These are phyloP conservation scores for Murraya koenigii DNA, from an alignment of 345 rosid species.

Conservation along the genomic window DNA sequence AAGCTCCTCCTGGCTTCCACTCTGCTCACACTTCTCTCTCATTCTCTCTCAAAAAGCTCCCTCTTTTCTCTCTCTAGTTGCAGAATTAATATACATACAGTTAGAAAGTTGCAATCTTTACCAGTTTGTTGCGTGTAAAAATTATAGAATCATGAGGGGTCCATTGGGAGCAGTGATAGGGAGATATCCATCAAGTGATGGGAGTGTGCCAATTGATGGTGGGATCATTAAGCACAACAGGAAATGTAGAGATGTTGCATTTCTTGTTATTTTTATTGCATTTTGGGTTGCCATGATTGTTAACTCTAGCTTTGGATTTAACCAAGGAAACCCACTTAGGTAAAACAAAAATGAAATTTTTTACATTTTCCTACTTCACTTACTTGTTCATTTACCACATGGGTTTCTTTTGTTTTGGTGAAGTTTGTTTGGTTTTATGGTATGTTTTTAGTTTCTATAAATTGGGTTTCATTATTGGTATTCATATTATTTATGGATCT, in stretches of 20 bases:
- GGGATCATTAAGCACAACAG: constrained; percentile 92
- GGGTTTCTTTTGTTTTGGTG: constrained; percentile 5
- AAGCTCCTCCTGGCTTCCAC: constrained; percentile 17
- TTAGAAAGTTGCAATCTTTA: not conserved
- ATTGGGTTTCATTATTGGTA: not conserved
- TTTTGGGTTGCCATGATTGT: constrained; percentile 99
- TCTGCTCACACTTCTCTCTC: constrained; percentile 13
- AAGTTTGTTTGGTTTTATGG: constrained; percentile 8
- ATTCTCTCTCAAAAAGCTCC: not conserved
- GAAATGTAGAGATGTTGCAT: constrained; percentile 85
- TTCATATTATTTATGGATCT: not conserved
- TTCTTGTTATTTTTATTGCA: constrained; percentile 76
- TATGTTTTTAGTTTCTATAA: constrained; percentile 1
- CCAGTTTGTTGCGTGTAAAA: not conserved
- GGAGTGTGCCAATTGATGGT: constrained; percentile 68
- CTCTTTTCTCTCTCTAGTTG: not conserved
- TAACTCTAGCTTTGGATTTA: constrained; percentile 97
- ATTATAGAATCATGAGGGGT: constrained; percentile 43
- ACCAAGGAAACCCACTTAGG: constrained; percentile 89
- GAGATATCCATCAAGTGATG: constrained; percentile 94
- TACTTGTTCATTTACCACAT: not conserved
- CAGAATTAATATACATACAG: not conserved
- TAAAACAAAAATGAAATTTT: constrained; percentile 8
- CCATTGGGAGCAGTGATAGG: constrained; percentile 88
- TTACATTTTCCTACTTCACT: not conserved